Percentiles rank a stretch among this genome's conserved stretches.
Conservation (phyloP, 768 basidiomycete species). For the Flagelloscypha sp. region DNA sequence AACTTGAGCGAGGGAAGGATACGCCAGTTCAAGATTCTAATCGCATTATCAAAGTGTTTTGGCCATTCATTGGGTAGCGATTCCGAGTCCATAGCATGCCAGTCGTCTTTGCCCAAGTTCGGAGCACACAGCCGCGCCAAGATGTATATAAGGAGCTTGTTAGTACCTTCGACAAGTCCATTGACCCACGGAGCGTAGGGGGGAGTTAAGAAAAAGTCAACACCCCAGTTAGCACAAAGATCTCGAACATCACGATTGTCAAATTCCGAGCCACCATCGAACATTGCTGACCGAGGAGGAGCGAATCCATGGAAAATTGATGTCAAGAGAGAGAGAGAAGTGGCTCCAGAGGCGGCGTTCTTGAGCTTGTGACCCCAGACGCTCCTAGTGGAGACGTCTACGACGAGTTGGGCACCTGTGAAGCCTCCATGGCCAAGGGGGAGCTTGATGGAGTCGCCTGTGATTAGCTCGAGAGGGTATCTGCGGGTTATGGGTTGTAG, state of each 20-base stretch:
- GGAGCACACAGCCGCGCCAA: slow-evolving; percentile 15
- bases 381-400: slow-evolving; percentile 14
- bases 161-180: slow-evolving; percentile 18
- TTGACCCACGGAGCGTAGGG: slow-evolving; percentile 22
- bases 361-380: slow-evolving; percentile 17
- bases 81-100: slow-evolving; percentile 8
- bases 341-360: slow-evolving; percentile 9
- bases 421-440: slow-evolving; percentile 12
- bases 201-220: slow-evolving; percentile 10
- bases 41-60: slow-evolving; percentile 12
- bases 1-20: slow-evolving; percentile 15
- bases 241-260: slow-evolving; percentile 10
- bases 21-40: slow-evolving; percentile 13
- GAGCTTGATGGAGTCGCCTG: slow-evolving; percentile 16
- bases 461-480: slow-evolving; percentile 14
- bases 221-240: slow-evolving; percentile 8
- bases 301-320: slow-evolving; percentile 11
- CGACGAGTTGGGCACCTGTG: slow-evolving; percentile 5
- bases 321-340: slow-evolving; percentile 5
- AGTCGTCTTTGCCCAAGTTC: slow-evolving; percentile 11
- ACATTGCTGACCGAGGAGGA: slow-evolving; percentile 13
- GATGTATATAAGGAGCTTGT: slow-evolving; percentile 14
- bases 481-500: slow-evolving; percentile 13
- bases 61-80: slow-evolving; percentile 17
- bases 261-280: slow-evolving; percentile 20